phyloP scores from a whole-genome alignment of 2,329 filamentous ascomycete genomes.

The Claviceps capensis region DNA sequence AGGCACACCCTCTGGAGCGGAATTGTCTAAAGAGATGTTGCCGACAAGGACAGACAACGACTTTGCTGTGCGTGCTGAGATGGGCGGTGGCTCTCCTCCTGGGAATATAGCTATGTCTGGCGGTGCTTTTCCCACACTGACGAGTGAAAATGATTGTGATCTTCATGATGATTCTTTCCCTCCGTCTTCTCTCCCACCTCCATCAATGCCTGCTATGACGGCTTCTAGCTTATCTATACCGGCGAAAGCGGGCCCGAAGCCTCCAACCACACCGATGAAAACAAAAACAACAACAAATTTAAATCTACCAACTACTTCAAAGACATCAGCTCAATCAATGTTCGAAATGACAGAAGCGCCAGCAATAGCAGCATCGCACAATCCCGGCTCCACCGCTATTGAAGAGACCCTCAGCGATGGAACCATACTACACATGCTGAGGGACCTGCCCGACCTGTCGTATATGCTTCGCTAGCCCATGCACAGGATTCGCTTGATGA shows the following conservation, averaged over 20 bases:
- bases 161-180: background rate
- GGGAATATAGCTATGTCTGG: background rate
- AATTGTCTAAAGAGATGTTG: no score
- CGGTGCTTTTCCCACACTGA: no score
- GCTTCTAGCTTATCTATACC: background rate
- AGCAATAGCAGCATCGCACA: background rate
- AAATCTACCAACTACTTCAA: no score
- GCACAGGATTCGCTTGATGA: background rate
- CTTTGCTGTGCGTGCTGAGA: no score
- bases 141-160: no score
- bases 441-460: constrained; percentile 28
- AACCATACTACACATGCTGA: constrained; percentile 21
- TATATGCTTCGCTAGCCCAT: constrained; percentile 28
- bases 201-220: background rate
- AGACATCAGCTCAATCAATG: background rate
- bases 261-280: background rate
- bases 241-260: background rate
- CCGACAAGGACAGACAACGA: no score
- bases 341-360: background rate
- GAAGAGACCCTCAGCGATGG: constrained; percentile 15
- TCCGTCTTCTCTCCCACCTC: background rate
- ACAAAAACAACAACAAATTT: background rate
- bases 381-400: background rate
- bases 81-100: no score
- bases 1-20: no score